Conservation (phyloP, 2,329 filamentous ascomycete genomes). For the Cytospora leucostoma region DNA sequence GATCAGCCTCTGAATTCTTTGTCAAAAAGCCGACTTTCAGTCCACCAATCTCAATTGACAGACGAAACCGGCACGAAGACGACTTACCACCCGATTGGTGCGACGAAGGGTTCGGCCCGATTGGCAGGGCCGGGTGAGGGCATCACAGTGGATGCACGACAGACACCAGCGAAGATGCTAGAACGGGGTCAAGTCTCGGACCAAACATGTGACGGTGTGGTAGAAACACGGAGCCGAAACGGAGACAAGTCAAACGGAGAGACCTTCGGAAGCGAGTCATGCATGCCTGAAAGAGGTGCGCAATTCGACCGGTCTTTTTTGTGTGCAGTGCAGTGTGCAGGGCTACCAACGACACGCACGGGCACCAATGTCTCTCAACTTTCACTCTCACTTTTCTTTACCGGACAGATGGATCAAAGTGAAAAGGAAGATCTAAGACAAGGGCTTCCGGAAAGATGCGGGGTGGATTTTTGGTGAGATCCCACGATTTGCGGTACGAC, state of each 20-base stretch:
- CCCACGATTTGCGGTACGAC: slow-evolving; percentile 14
- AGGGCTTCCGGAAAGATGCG: not conserved
- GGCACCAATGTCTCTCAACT: too few relatives aligned
- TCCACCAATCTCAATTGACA: not conserved
- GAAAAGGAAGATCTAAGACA: slow-evolving; percentile 1
- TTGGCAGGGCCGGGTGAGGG: slow-evolving; percentile 13
- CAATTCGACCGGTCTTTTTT: not conserved
- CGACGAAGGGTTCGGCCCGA: slow-evolving; percentile 23
- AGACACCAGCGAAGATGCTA: slow-evolving; percentile 12
- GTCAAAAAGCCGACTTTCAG: slow-evolving; percentile 8
- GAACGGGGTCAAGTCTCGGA: slow-evolving; percentile 17
- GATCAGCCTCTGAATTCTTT: slow-evolving; percentile 9
- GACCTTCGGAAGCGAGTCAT: slow-evolving; percentile 12
- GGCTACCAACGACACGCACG: too few relatives aligned
- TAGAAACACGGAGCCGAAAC: slow-evolving; percentile 16
- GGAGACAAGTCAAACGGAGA: not conserved
- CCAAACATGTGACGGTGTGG: not conserved
- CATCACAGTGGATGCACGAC: slow-evolving; percentile 12
- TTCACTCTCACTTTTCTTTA: not conserved
- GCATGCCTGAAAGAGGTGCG: slow-evolving; percentile 20
- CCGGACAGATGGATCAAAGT: not conserved
- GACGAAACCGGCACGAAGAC: not conserved
- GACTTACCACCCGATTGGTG: slow-evolving; percentile 26
- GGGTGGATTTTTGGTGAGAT: slow-evolving; percentile 24
- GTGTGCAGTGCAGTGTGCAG: not conserved